Evolutionary conservation across 441 rosid genomes (phyloP).

Genomic region (Populus tomentosa): DNA sequence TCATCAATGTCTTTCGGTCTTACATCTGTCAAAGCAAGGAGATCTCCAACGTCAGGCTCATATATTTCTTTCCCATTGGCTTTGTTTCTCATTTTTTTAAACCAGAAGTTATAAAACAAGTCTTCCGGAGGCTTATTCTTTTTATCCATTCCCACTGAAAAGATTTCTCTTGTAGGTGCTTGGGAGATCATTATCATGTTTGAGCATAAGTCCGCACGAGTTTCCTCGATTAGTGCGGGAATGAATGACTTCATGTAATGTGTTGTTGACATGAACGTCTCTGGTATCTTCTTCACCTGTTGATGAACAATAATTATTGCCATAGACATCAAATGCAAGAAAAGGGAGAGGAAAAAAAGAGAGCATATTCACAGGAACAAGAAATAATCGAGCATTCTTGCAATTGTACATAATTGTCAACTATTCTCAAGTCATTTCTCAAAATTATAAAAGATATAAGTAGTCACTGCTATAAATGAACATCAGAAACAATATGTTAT

Average conservation of each 20-base stretch:
- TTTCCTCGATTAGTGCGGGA: constrained; percentile 5
- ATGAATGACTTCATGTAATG: constrained; percentile 9
- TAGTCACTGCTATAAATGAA: neutral
- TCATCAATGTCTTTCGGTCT: constrained; percentile 27
- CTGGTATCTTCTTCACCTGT: constrained; percentile 9
- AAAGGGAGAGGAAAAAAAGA: too few species aligned
- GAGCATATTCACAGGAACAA: neutral
- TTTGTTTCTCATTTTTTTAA: neutral
- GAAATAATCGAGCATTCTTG: neutral
- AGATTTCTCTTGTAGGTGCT: constrained; percentile 21
- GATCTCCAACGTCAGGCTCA: constrained; percentile 27
- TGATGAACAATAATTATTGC: neutral
- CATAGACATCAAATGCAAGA: neutral
- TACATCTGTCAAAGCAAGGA: constrained; percentile 31
- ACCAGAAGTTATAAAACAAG: constrained; percentile 18
- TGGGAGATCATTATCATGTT: neutral
- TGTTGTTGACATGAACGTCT: neutral
- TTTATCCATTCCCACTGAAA: neutral
- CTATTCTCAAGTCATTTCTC: neutral
- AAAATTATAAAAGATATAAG: neutral
- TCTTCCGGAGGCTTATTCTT: constrained; percentile 9
- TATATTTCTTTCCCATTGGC: constrained; percentile 3
- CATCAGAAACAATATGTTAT: neutral
- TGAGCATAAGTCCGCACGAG: neutral
- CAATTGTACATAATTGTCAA: neutral